These are phyloP conservation scores for Glebionis coronaria DNA, from an alignment of 129 eudicot genomes.

Conservation along the genomic window DNA sequence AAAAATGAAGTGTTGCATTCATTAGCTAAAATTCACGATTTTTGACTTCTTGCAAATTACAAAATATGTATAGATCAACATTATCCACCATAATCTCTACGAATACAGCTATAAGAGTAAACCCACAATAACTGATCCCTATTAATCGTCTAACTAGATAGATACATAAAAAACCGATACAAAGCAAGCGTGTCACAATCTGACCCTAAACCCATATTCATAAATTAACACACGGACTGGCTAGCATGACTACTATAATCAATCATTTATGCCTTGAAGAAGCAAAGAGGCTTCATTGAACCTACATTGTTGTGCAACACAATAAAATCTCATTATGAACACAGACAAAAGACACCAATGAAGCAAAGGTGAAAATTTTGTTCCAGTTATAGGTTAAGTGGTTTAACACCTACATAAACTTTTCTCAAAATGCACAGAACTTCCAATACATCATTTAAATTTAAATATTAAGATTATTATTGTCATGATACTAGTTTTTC, in stretches of 20 bases:
- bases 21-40: too few relatives aligned
- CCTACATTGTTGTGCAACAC: conserved; percentile 41
- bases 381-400: too few relatives aligned
- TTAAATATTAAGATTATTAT: too few relatives aligned
- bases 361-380: not conserved
- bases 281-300: conserved; percentile 84
- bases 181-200: not conserved
- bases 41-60: conserved; percentile 1
- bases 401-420: too few relatives aligned
- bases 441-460: too few relatives aligned
- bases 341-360: not conserved
- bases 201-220: not conserved
- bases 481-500: too few relatives aligned
- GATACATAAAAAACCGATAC: conserved; percentile 3
- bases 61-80: not conserved
- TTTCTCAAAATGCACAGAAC: too few relatives aligned
- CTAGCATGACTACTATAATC: conserved; percentile 25
- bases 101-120: not conserved
- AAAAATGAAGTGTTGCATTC: too few relatives aligned
- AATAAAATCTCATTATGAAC: not conserved
- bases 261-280: conserved; percentile 49
- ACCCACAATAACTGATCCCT: not conserved
- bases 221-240: not conserved
- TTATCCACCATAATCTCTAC: too few relatives aligned
- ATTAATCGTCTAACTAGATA: not conserved